A percentile compares a stretch with the other conserved stretches of the same genome.
These are phyloP conservation scores for Pinus albicaulis DNA, from an alignment of 75 land plant species.

Conservation along the genomic window DNA sequence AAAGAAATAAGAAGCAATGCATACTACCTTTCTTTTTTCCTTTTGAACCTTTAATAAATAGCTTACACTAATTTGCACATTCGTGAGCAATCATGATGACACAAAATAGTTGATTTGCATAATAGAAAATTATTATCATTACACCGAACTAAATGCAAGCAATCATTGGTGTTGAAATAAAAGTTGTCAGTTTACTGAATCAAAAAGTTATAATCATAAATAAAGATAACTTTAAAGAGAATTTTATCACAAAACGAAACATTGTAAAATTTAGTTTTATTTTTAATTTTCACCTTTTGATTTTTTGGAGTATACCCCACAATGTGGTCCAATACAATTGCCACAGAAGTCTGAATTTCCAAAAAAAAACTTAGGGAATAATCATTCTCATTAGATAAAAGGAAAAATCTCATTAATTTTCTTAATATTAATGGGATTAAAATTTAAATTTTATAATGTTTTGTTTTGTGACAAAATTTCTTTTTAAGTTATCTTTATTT, in stretches of 20 bases:
- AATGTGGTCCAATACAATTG: constrained; percentile 12
- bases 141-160: constrained; percentile 61
- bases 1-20: constrained; percentile 5
- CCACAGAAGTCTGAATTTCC: constrained; percentile 50
- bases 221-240: not conserved
- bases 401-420: not conserved
- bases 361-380: constrained; percentile 29
- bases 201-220: constrained; percentile 18
- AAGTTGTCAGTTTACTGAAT: not conserved
- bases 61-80: constrained; percentile 32
- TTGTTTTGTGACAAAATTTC: not conserved
- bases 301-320: constrained; percentile 6
- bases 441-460: not conserved
- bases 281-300: constrained; percentile 30
- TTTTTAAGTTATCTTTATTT: not conserved
- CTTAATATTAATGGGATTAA: too few relatives aligned
- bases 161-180: not conserved
- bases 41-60: constrained; percentile 16
- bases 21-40: not conserved
- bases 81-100: constrained; percentile 55
- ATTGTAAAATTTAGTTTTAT: not conserved
- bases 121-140: constrained; percentile 42
- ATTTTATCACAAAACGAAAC: not conserved
- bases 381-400: not conserved
- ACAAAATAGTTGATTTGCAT: too few relatives aligned